Conservation (phyloP, 75 land plant species). For the Cupressus sempervirens region DNA sequence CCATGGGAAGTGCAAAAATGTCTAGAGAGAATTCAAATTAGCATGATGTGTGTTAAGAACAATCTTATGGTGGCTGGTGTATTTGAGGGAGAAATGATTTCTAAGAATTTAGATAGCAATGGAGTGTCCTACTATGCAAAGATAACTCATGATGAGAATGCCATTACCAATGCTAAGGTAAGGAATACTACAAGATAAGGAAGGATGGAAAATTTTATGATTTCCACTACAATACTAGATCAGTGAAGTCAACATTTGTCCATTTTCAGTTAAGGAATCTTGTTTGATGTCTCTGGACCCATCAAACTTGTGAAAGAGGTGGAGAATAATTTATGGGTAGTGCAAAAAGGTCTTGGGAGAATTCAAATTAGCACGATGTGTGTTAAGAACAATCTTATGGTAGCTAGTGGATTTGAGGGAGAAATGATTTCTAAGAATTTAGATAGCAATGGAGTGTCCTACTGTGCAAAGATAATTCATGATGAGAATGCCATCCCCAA, state of each 20-base stretch:
- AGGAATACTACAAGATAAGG: too few species aligned
- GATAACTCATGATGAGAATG: slow-evolving; percentile 90
- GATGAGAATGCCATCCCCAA: slow-evolving; percentile 97
- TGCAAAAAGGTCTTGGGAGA: slow-evolving; percentile 37
- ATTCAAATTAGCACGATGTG: slow-evolving; percentile 53
- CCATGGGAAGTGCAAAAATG: slow-evolving; percentile 24
- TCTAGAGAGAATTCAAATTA: slow-evolving; percentile 42
- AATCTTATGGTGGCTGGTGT: slow-evolving; percentile 52
- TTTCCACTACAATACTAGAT: too few species aligned
- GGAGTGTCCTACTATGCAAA: slow-evolving; percentile 79
- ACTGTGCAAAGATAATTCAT: slow-evolving; percentile 75
- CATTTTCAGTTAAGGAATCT: too few species aligned
- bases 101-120: slow-evolving; percentile 59
- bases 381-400: slow-evolving; percentile 42
- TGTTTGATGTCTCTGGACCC: slow-evolving; percentile 21
- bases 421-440: slow-evolving; percentile 61
- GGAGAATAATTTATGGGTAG: slow-evolving; percentile 4
- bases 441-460: slow-evolving; percentile 68
- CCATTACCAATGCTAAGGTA: too few species aligned
- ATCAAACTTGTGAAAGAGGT: slow-evolving; percentile 14
- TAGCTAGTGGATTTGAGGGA: slow-evolving; percentile 49
- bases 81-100: slow-evolving; percentile 49
- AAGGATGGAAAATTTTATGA: too few species aligned
- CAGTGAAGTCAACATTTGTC: too few species aligned
- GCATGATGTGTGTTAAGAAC: slow-evolving; percentile 44